Evolutionary conservation across 768 basidiomycete species (phyloP), one percentile per base, ranked within the genome.

Genomic region (Pleurotus eryngii): DNA sequence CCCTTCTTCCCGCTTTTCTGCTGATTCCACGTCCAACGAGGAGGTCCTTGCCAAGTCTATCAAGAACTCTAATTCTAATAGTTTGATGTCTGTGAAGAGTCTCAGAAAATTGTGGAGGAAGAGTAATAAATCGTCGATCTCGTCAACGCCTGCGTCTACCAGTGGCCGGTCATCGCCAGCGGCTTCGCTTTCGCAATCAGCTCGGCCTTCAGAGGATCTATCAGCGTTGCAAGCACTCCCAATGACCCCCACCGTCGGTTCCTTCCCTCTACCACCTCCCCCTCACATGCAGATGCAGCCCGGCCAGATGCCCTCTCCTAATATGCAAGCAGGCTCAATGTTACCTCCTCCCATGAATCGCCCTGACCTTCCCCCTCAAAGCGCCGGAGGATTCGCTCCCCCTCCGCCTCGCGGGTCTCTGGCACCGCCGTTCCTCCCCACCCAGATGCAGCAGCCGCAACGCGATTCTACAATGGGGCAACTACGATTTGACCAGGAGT

Each of bases 91-190:
- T 26, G 86, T 90, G 51, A 90, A 84, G 69, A 80, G 80, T 58
- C 81, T 92, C 65, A 87, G 82, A 70, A 87, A 82, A 59, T 67
- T 93, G 18, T 93, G 91, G 90, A 82, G 88, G 63, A 89, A 81
- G 78, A 89, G 86, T 63, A 83, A 78, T 55, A 82, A 80, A 61
- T 80, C 74, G 61, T 73, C 78, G 26, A 65, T 71, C 22, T 67
- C 78, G 58, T 58, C 63, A 79, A 81, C 64, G 76, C 76, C 49
- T 78, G 80, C 70, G 66, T 78, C 45, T 75, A 81, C 39, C 76
- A 82, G 4, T 72, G 74, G 57, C 82, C 84, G 40, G 3, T 55
- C 53, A 2, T 55, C 53, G 5, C 39, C 51, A 46, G 45, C 51
- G 12, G 38, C 50, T 43, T 50, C 58, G 20, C 50, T 40, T 12